These are phyloP conservation scores for Drechslera avenae DNA, from an alignment of 2,329 filamentous ascomycete genomes.

Conservation along the genomic window DNA sequence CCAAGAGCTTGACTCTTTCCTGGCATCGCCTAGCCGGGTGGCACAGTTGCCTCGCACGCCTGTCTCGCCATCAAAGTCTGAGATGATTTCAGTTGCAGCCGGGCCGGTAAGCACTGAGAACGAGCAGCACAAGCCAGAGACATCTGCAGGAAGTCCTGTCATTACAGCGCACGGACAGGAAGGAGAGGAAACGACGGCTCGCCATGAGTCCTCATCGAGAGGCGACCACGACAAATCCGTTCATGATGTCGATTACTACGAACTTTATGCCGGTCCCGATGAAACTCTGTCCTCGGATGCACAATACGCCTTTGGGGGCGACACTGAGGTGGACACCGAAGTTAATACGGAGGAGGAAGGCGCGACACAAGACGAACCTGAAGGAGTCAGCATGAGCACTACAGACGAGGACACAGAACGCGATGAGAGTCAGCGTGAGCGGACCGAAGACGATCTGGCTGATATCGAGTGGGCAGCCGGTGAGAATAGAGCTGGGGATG, in stretches of 20 bases:
- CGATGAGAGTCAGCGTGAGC: conserved; percentile 1
- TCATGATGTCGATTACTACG: conserved; percentile 27
- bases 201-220: no score
- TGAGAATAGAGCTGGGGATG: background rate
- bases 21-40: conserved; percentile 32
- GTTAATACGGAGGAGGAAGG: conserved; percentile 24
- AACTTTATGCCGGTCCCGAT: conserved; percentile 32
- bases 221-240: background rate
- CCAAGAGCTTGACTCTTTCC: conserved; percentile 19
- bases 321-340: conserved; percentile 39
- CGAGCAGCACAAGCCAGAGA: background rate
- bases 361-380: conserved; percentile 8
- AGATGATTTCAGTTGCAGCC: conserved; percentile 8
- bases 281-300: conserved; percentile 64
- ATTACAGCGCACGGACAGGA: background rate
- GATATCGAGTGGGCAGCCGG: background rate
- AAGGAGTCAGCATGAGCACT: conserved; percentile 10
- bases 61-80: conserved; percentile 26
- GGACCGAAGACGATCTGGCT: background rate
- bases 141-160: background rate
- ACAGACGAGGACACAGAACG: conserved; percentile 14
- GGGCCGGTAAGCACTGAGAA: background rate
- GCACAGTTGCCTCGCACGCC: conserved; percentile 35
- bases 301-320: conserved; percentile 47
- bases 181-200: conserved; percentile 4